Evolutionary conservation across 495 filamentous ascomycete genomes (phyloP).

Genomic region (Aspergillus bertholletiae): DNA sequence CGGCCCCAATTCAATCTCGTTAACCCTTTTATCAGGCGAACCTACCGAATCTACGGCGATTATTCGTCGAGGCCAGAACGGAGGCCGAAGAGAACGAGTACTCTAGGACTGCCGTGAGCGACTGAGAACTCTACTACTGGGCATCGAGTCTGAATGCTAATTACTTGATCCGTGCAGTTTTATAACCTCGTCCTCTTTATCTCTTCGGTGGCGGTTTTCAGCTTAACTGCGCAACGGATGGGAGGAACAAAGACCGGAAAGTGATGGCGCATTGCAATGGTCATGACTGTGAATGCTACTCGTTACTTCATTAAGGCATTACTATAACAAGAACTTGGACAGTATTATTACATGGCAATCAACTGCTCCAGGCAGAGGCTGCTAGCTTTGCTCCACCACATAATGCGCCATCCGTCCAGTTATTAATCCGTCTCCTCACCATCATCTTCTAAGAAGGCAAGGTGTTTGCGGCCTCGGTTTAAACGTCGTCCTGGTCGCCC

Average conservation of each 20-base stretch:
- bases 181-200: constrained; percentile 97
- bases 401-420: too few species aligned
- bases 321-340: background rate
- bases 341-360: background rate
- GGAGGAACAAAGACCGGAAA: constrained; percentile 39
- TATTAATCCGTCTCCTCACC: constrained; percentile 52
- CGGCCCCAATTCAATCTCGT: background rate
- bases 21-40: constrained; percentile 55
- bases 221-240: constrained; percentile 79
- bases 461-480: constrained; percentile 43
- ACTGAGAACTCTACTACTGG: background rate
- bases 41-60: constrained; percentile 89
- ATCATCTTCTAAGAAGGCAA: constrained; percentile 53
- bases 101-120: constrained; percentile 78
- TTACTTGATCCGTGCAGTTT: constrained; percentile 58
- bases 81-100: constrained; percentile 94
- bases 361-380: constrained; percentile 2
- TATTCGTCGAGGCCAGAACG: constrained; percentile 92
- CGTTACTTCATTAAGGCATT: background rate
- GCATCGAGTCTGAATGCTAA: background rate
- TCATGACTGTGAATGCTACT: background rate
- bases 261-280: constrained; percentile 18
- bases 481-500: constrained; percentile 33
- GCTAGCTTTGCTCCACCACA: background rate
- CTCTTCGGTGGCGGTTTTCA: constrained; percentile 89